A percentile compares a stretch with the other conserved stretches of the same genome.
These are phyloP conservation scores for Coelastrella sp. DNA, from an alignment of 139 green algal genomes.

Conservation along the genomic window DNA sequence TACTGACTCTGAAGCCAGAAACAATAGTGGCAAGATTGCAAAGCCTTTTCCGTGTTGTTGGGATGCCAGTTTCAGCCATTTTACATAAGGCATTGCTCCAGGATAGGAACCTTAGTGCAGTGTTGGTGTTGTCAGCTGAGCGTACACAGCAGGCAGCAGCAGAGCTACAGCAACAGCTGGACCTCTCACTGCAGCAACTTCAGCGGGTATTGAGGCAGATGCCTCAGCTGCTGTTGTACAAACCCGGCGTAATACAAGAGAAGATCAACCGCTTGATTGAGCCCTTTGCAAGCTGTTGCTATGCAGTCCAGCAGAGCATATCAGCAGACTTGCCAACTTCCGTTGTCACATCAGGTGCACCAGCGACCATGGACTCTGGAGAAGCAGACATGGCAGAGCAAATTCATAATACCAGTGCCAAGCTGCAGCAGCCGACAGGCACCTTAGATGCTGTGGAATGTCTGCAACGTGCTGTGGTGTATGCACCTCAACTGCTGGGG, in stretches of 20 bases:
- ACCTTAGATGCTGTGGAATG: neutral
- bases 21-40: conserved; percentile 4
- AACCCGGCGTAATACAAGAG: neutral
- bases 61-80: neutral
- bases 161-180: conserved; percentile 22
- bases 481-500: neutral
- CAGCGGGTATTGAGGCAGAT: neutral
- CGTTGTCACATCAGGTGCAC: neutral
- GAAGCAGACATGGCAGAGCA: neutral
- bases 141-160: neutral
- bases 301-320: neutral
- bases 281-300: neutral
- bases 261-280: neutral
- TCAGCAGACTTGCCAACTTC: neutral
- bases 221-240: neutral
- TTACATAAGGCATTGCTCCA: neutral
- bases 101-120: neutral
- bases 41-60: neutral
- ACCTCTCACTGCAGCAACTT: neutral
- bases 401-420: too few species aligned
- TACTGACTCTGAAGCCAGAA: neutral
- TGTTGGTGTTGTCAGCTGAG: neutral
- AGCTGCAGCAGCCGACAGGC: neutral
- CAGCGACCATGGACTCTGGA: neutral
- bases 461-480: conserved; percentile 23